Evolutionary conservation across 2,329 filamentous ascomycete species (phyloP), one percentile per base, ranked within the genome.

Genomic region (Xylariaceae sp.): DNA sequence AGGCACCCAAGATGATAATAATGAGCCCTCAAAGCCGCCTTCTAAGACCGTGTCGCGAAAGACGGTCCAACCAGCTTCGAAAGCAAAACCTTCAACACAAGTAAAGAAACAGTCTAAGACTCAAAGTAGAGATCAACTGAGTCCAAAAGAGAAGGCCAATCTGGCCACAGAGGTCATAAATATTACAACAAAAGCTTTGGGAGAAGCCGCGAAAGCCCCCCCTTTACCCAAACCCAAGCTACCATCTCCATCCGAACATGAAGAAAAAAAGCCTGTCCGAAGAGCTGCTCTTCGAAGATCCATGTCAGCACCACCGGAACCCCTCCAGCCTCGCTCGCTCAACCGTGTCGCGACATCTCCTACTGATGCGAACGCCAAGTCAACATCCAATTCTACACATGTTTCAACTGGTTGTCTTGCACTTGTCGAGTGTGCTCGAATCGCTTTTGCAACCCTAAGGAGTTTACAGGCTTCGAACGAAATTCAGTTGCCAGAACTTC

Each of bases 101-200:
- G 37, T 46, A 19, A 52, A 37, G 32, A 46, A 47, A 41, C 22
- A 41, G 10, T 12, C 21, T 33, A 44, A 43, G 19, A 22, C 44
- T 48, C 40, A 37, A 47, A 17, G 53, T 64, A 50, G 54, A 36
- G 67, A 69, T 40, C 66, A 68, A 37, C 63, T 85, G 22, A 68
- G 75, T 4, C 61, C 71, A 5, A 79, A 76, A 55, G 84, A 88
- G 47, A 80, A 76, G 62, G 82, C 81, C 40, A 72, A 79, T 36
- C 67, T 91, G 27, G 86, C 86, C 11, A 88, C 86, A 0, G 79
- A 89, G 50, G 73, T 88, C 27, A 80, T 89, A 57, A 92, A 91
- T 61, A 71, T 73, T 6, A 75, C 82, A 1, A 71, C 91, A 32
- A 89, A 86, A 58, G 74, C 77, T 8, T 73, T 92, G 3, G 75